Evolutionary conservation across 108 stramenopile species (phyloP).

Genomic region (Bacterosira constricta): DNA sequence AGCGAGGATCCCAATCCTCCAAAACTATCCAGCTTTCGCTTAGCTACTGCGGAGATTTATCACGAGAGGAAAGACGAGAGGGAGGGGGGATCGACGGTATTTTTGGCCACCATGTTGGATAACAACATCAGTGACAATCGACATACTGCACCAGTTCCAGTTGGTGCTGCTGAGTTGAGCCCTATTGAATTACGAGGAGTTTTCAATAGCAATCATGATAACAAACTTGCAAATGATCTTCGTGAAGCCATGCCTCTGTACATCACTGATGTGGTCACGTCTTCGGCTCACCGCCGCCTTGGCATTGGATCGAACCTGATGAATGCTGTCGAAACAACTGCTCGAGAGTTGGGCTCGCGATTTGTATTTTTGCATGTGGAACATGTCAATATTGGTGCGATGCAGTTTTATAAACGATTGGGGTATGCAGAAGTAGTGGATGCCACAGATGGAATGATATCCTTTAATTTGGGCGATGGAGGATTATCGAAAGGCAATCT

Average conservation of each 20-base stretch:
- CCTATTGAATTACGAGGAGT: constrained; percentile 54
- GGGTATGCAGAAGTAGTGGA: constrained; percentile 40
- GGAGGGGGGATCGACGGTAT: constrained; percentile 43
- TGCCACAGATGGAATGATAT: neutral
- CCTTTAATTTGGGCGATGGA: neutral
- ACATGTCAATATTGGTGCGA: constrained; percentile 45
- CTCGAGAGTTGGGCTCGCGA: constrained; percentile 16
- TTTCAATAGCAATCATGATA: neutral
- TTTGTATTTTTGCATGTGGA: constrained; percentile 57
- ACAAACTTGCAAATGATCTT: neutral
- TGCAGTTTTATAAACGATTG: constrained; percentile 49
- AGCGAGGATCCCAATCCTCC: constrained; percentile 18
- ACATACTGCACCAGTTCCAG: neutral
- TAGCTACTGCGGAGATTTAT: constrained; percentile 58
- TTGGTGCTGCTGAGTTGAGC: constrained; percentile 70
- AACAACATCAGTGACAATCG: neutral
- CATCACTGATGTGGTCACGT: constrained; percentile 69
- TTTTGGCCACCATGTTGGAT: constrained; percentile 38
- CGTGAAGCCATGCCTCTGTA: constrained; percentile 25
- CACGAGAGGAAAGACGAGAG: constrained; percentile 34
- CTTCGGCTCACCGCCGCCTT: constrained; percentile 43
- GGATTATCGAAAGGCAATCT: neutral
- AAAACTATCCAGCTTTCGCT: constrained; percentile 43
- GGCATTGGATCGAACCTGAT: constrained; percentile 63
- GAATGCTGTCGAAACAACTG: constrained; percentile 45